Conservation (phyloP, 2,329 filamentous ascomycete genomes). For the Cytospora chrysosperma region DNA sequence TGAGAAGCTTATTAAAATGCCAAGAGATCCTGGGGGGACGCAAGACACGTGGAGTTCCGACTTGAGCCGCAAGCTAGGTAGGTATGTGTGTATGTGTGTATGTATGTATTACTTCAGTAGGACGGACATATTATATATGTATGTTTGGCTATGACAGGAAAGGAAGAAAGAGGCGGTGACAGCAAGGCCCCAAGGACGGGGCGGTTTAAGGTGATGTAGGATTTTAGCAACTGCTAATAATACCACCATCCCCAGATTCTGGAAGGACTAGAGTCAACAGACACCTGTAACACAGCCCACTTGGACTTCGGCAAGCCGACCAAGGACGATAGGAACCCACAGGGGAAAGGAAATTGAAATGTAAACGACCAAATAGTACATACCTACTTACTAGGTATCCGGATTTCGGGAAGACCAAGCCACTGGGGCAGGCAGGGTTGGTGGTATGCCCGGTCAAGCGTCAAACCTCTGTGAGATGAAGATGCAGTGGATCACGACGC, state of each 20-base stretch:
- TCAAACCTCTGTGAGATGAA: constrained; percentile 10
- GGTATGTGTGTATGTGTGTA: no score
- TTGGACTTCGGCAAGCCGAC: constrained; percentile 12
- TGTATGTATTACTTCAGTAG: background rate
- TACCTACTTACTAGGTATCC: constrained; percentile 4
- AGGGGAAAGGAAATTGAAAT: constrained; percentile 14
- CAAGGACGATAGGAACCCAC: constrained; percentile 5
- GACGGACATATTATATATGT: background rate
- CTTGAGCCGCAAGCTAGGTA: background rate
- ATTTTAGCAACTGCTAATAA: constrained; percentile 15
- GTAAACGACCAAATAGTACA: background rate
- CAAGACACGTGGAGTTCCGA: background rate
- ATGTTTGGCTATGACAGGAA: background rate
- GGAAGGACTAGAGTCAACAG: background rate
- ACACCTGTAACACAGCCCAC: constrained; percentile 18
- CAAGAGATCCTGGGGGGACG: background rate
- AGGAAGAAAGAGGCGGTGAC: constrained; percentile 14
- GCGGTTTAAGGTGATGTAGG: constrained; percentile 10
- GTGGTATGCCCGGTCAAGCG: background rate
- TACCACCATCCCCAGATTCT: constrained; percentile 17
- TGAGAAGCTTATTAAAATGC: constrained; percentile 9
- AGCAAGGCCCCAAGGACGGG: background rate
- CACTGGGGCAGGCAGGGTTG: constrained; percentile 15
- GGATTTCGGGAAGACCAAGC: constrained; percentile 11
- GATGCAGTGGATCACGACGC: constrained; percentile 6